Evolutionary conservation across 2,329 filamentous ascomycete species (phyloP).

Genomic region (Cladophialophora exuberans): DNA sequence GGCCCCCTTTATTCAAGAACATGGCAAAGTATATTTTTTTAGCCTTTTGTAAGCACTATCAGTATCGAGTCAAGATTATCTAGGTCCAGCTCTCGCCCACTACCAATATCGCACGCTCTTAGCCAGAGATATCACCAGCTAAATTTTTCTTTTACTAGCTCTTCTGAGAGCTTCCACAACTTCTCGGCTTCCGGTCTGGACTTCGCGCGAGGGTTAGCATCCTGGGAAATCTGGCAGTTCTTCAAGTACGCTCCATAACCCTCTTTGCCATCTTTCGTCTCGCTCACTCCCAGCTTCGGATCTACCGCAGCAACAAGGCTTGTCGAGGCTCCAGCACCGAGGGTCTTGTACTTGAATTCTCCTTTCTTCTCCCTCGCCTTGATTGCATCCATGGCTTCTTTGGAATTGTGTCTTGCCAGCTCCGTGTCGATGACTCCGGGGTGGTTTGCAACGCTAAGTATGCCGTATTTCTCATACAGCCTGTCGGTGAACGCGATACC

Average conservation of each 20-base stretch:
- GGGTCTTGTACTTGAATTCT: conserved; percentile 34
- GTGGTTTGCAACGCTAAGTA: conserved; percentile 44
- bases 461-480: conserved; percentile 34
- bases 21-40: no score
- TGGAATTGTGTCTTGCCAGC: conserved; percentile 30
- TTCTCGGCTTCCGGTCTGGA: conserved; percentile 42
- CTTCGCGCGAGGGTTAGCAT: conserved; percentile 38
- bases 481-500: conserved; percentile 41
- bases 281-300: conserved; percentile 36
- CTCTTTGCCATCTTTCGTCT: conserved; percentile 24
- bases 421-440: conserved; percentile 38
- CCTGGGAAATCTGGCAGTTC: conserved; percentile 41
- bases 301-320: conserved; percentile 49
- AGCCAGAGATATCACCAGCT: conserved; percentile 17
- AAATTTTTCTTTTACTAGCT: conserved; percentile 44
- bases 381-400: conserved; percentile 25
- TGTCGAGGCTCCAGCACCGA: conserved; percentile 47
- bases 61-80: no score
- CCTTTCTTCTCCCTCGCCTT: background rate
- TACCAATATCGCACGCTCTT: no score
- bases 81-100: no score
- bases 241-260: conserved; percentile 36
- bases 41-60: no score
- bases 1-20: no score
- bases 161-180: conserved; percentile 45